Conservation (phyloP, 345 rosid species). For the Arabis hirsuta region DNA sequence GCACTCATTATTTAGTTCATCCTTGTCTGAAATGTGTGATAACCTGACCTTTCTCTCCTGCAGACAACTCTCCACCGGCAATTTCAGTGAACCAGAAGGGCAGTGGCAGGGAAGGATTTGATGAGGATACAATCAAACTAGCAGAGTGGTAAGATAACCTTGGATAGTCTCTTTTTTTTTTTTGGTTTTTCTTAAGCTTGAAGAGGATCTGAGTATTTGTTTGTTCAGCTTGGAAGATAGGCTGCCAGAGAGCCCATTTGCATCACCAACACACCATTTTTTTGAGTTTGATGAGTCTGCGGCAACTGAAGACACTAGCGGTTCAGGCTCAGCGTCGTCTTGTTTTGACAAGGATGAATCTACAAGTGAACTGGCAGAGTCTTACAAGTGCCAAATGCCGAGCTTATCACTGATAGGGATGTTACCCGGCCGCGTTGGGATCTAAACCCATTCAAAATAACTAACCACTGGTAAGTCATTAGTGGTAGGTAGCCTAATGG, state of each 20-base stretch:
- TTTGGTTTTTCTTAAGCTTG: neutral
- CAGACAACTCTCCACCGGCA: constrained; percentile 48
- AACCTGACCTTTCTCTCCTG: constrained; percentile 1
- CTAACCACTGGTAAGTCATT: neutral
- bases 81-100: too few relatives aligned
- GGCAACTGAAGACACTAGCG: constrained; percentile 12
- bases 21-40: neutral
- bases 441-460: constrained; percentile 38
- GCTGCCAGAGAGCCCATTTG: constrained; percentile 33
- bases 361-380: constrained; percentile 17
- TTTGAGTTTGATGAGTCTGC: neutral
- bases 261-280: constrained; percentile 32
- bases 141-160: constrained; percentile 27
- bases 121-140: constrained; percentile 23
- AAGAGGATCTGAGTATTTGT: neutral
- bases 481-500: neutral
- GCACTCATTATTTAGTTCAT: neutral
- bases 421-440: constrained; percentile 75
- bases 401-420: constrained; percentile 70
- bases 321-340: constrained; percentile 36
- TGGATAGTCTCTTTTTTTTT: neutral
- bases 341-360: constrained; percentile 42
- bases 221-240: constrained; percentile 34
- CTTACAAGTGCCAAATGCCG: constrained; percentile 58
- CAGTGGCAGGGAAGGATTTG: constrained; percentile 7